These are phyloP conservation scores for Aphanomyces euteiches DNA, from an alignment of 352 stramenopile species.

Conservation along the genomic window DNA sequence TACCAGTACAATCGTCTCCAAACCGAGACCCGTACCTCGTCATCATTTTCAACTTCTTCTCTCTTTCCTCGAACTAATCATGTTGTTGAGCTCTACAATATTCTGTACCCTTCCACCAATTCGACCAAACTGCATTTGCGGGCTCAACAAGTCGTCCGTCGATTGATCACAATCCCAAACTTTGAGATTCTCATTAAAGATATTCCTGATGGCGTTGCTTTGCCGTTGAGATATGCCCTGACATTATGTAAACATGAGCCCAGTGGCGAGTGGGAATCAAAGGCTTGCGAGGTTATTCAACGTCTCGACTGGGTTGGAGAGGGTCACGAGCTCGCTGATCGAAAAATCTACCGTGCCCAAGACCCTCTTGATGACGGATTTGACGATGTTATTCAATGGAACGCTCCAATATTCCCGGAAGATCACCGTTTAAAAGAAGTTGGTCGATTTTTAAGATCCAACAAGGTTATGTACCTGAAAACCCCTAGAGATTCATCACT, in stretches of 20 bases:
- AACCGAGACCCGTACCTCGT: neutral
- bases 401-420: constrained; percentile 56
- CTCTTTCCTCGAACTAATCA: neutral
- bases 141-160: constrained; percentile 3
- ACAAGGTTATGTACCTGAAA: constrained; percentile 62
- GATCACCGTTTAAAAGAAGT: constrained; percentile 83
- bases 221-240: constrained; percentile 6
- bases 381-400: constrained; percentile 48
- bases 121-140: neutral
- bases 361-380: constrained; percentile 50
- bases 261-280: neutral
- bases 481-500: constrained; percentile 59
- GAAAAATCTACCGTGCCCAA: constrained; percentile 31
- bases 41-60: neutral
- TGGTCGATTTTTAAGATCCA: constrained; percentile 71
- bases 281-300: constrained; percentile 1
- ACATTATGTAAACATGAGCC: constrained; percentile 8
- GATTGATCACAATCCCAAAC: neutral
- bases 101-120: neutral
- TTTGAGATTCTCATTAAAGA: constrained; percentile 7
- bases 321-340: constrained; percentile 23
- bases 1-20: constrained; percentile 7
- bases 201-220: constrained; percentile 1
- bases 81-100: constrained; percentile 6
- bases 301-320: constrained; percentile 7